Percentiles rank a stretch among this genome's conserved stretches.
Evolutionary conservation across 208 protist genomes (phyloP).

Genomic region (Balamuthia mandrillaris): DNA sequence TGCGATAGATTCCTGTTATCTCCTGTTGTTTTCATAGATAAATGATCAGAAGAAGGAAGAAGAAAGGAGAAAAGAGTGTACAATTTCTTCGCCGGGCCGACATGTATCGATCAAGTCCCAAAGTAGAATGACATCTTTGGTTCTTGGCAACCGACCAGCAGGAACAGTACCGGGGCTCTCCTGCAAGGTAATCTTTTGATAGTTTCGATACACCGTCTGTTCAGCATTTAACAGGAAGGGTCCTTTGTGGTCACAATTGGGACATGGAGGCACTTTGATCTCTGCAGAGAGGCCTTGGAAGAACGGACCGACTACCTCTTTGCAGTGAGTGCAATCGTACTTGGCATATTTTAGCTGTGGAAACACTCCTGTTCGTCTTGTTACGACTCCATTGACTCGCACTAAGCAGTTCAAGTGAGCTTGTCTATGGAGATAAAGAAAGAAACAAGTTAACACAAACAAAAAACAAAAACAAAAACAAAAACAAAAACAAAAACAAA

Average conservation of each 20-base stretch:
- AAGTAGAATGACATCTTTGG: slow-evolving; percentile 95
- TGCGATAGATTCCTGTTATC: slow-evolving; percentile 96
- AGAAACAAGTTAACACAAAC: background rate
- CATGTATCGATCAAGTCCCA: slow-evolving; percentile 96
- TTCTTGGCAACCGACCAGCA: slow-evolving; percentile 91
- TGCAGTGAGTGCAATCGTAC: slow-evolving; percentile 93
- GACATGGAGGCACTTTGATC: slow-evolving; percentile 59
- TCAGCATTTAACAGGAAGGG: slow-evolving; percentile 93
- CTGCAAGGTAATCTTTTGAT: slow-evolving; percentile 96
- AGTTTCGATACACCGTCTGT: slow-evolving; percentile 97
- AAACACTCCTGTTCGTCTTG: slow-evolving; percentile 94
- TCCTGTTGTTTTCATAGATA: no score
- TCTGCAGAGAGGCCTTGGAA: background rate
- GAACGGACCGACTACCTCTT: slow-evolving; percentile 61
- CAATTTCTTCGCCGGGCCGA: slow-evolving; percentile 93
- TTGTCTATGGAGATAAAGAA: slow-evolving; percentile 2
- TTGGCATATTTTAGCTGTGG: slow-evolving; percentile 94
- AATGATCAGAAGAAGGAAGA: no score
- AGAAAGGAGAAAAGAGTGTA: no score
- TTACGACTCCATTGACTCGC: slow-evolving; percentile 95
- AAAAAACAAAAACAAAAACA: background rate
- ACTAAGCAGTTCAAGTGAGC: slow-evolving; percentile 96
- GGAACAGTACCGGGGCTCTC: slow-evolving; percentile 97
- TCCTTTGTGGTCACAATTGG: slow-evolving; percentile 70
- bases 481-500: background rate